These are phyloP conservation scores for Pezicula carpinea DNA, from an alignment of 2,329 filamentous ascomycete genomes.

Conservation along the genomic window DNA sequence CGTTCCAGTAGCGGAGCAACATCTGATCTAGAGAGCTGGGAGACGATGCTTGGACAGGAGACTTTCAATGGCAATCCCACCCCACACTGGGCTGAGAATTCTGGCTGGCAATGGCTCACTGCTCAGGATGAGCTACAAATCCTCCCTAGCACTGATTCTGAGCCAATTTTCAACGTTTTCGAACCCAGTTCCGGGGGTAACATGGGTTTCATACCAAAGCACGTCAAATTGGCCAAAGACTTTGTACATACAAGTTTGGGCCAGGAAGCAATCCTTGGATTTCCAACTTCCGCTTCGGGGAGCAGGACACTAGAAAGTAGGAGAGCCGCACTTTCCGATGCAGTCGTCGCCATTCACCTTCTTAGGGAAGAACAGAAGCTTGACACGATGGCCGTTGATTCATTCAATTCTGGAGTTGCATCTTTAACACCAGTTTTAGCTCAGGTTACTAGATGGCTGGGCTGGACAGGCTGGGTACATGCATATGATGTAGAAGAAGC, in stretches of 20 bases:
- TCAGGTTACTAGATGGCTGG: conserved; percentile 79
- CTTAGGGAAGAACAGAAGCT: conserved; percentile 88
- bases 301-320: conserved; percentile 49
- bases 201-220: conserved; percentile 44
- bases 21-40: conserved; percentile 37
- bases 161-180: conserved; percentile 11
- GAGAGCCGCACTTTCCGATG: conserved; percentile 57
- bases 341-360: conserved; percentile 75
- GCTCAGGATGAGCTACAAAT: conserved; percentile 42
- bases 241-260: conserved; percentile 60
- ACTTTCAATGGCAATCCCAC: conserved; percentile 23
- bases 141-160: conserved; percentile 20
- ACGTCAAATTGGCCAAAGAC: conserved; percentile 57
- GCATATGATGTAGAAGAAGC: conserved; percentile 59
- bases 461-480: conserved; percentile 61
- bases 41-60: conserved; percentile 41
- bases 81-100: conserved; percentile 56
- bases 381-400: conserved; percentile 51
- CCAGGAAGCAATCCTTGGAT: conserved; percentile 51
- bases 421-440: conserved; percentile 69
- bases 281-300: conserved; percentile 54
- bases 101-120: conserved; percentile 68
- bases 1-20: conserved; percentile 44
- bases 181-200: conserved; percentile 39
- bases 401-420: conserved; percentile 37